Conservation (phyloP, 768 basidiomycete species). For the Lepiota brunneoincarnata region DNA sequence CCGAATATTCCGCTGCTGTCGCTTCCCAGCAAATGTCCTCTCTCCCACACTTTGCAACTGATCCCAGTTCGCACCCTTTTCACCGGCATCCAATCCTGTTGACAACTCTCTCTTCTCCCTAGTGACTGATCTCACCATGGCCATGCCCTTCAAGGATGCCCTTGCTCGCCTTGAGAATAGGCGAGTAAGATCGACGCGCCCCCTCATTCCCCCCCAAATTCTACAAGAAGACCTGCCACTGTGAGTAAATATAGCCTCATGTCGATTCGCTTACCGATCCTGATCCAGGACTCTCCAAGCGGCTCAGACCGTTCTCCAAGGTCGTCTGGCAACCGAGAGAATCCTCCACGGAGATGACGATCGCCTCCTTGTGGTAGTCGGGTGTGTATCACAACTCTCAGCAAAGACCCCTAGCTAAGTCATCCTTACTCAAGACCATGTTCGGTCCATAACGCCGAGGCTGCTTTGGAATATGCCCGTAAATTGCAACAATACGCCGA, state of each 20-base stretch:
- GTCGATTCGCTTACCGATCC: background rate
- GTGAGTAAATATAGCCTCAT: slow-evolving; percentile 35
- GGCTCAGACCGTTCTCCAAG: slow-evolving; percentile 88
- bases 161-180: slow-evolving; percentile 81
- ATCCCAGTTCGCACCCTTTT: background rate
- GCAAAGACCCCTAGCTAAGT: background rate
- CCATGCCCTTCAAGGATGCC: slow-evolving; percentile 77
- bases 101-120: slow-evolving; percentile 15
- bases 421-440: slow-evolving; percentile 60
- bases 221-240: slow-evolving; percentile 91
- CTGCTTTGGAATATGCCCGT: slow-evolving; percentile 85
- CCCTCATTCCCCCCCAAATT: slow-evolving; percentile 92
- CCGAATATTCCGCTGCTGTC: background rate
- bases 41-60: slow-evolving; percentile 12
- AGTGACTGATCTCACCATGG: slow-evolving; percentile 57
- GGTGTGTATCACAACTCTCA: slow-evolving; percentile 42
- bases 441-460: slow-evolving; percentile 87
- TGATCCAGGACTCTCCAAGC: slow-evolving; percentile 62
- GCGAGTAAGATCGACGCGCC: slow-evolving; percentile 82
- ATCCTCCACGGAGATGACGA: slow-evolving; percentile 88
- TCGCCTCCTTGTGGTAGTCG: slow-evolving; percentile 87
- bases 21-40: background rate
- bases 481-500: slow-evolving; percentile 80
- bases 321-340: slow-evolving; percentile 73
- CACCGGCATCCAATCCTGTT: background rate